Evolutionary conservation across 2,329 filamentous ascomycete genomes (phyloP).

Genomic region (Macroventuria anomochaeta): DNA sequence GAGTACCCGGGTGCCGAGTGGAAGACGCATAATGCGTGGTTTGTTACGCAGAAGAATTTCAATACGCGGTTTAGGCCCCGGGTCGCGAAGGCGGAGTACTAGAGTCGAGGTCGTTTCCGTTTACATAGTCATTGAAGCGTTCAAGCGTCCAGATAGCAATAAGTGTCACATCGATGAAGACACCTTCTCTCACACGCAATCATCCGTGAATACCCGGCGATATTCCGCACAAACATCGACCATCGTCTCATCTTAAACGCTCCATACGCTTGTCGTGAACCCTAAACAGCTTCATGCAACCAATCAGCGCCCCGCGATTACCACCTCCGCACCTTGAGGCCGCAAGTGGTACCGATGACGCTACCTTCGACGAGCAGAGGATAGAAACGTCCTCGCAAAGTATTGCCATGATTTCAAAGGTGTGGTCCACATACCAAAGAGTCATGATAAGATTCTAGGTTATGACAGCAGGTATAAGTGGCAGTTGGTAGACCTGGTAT

Average conservation of each 20-base stretch:
- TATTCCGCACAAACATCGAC: too few species aligned
- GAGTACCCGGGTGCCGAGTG: conserved; percentile 51
- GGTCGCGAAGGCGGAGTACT: not conserved
- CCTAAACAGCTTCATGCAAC: not conserved
- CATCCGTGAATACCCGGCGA: too few species aligned
- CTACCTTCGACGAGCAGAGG: not conserved
- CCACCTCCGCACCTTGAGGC: not conserved
- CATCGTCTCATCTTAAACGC: not conserved
- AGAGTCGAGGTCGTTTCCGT: not conserved
- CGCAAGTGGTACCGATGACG: not conserved
- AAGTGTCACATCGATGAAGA: too few species aligned
- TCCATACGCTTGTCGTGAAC: not conserved
- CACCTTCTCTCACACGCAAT: too few species aligned
- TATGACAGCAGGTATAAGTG: not conserved
- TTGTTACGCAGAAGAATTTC: conserved; percentile 57
- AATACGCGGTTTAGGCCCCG: conserved; percentile 50
- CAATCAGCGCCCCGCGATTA: conserved; percentile 10
- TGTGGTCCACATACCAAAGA: not conserved
- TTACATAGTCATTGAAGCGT: not conserved
- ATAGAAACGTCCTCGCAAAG: conserved; percentile 3
- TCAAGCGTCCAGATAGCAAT: not conserved
- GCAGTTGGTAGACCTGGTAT: too few species aligned
- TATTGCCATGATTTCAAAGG: not conserved
- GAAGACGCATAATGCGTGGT: conserved; percentile 62
- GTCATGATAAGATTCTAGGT: not conserved